A percentile compares a stretch with the other conserved stretches of the same genome.
These are phyloP conservation scores for Ambrosiella xylebori DNA, from an alignment of 2,329 filamentous ascomycete species.

Conservation along the genomic window DNA sequence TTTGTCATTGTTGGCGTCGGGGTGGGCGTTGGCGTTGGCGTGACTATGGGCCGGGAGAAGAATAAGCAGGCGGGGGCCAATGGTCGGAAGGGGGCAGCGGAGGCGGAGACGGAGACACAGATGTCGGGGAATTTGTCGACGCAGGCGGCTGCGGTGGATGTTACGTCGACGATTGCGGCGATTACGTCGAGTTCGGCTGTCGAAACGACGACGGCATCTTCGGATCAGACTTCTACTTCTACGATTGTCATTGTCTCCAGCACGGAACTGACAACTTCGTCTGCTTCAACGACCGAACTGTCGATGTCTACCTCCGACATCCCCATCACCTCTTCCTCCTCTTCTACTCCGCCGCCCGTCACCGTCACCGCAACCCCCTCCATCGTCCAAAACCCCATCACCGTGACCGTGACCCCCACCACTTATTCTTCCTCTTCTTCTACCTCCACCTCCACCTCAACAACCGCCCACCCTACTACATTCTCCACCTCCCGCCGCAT, in stretches of 20 bases:
- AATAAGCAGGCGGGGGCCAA: background rate
- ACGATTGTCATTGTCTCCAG: background rate
- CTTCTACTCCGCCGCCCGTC: slow-evolving; percentile 12
- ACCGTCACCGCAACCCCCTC: slow-evolving; percentile 18
- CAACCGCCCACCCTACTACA: slow-evolving; percentile 12
- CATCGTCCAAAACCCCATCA: slow-evolving; percentile 15
- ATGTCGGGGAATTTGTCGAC: background rate
- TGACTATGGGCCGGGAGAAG: slow-evolving; percentile 17
- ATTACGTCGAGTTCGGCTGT: background rate
- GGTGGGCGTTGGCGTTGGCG: slow-evolving; percentile 24
- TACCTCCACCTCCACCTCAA: slow-evolving; percentile 5
- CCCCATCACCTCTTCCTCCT: background rate
- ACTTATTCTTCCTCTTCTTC: slow-evolving; percentile 9
- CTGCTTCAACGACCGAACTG: slow-evolving; percentile 11
- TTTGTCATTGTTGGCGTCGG: slow-evolving; percentile 23
- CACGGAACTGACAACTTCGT: background rate
- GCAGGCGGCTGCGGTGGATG: background rate
- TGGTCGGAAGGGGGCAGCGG: background rate
- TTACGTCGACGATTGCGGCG: background rate
- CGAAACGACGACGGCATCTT: background rate
- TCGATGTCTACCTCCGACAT: background rate
- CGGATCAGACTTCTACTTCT: background rate
- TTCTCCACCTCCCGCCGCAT: slow-evolving; percentile 5
- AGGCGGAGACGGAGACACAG: background rate
- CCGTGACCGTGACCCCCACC: slow-evolving; percentile 16